Percentiles rank a stretch among this genome's conserved stretches.
Evolutionary conservation across 805 yeast species (phyloP).

Genomic region (Priceomyces fermenticarens): DNA sequence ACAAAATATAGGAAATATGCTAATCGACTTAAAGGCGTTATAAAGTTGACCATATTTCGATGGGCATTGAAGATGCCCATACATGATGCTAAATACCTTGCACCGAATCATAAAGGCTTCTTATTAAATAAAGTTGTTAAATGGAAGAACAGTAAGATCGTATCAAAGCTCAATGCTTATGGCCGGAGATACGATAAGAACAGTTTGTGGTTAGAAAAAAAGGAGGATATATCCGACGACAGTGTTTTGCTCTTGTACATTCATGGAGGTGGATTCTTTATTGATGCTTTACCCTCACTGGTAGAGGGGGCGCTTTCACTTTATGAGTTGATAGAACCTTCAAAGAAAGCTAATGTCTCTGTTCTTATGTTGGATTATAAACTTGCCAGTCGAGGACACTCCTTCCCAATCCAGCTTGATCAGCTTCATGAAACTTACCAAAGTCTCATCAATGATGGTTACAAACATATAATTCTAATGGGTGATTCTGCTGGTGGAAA

Average conservation of each 20-base stretch:
- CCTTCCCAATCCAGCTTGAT: constrained; percentile 30
- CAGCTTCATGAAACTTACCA: constrained; percentile 28
- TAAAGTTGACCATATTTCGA: constrained; percentile 13
- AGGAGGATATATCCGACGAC: constrained; percentile 16
- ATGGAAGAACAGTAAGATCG: constrained; percentile 1
- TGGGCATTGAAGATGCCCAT: constrained; percentile 13
- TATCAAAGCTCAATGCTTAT: constrained; percentile 21
- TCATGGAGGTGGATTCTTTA: constrained; percentile 32
- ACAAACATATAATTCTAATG: constrained; percentile 28
- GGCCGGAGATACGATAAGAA: constrained; percentile 30
- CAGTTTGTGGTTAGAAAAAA: constrained; percentile 33
- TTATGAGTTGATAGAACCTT: constrained; percentile 25
- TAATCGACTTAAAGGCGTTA: constrained; percentile 8
- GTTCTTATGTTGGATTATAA: constrained; percentile 30
- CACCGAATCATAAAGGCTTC: constrained; percentile 6
- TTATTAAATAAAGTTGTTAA: constrained; percentile 10
- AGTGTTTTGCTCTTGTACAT: constrained; percentile 32
- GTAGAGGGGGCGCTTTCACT: constrained; percentile 26
- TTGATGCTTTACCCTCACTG: constrained; percentile 15
- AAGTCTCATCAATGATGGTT: constrained; percentile 20
- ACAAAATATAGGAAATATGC: constrained; percentile 11
- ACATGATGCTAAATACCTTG: constrained; percentile 10
- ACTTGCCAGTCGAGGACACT: constrained; percentile 25
- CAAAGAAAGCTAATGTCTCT: constrained; percentile 14
- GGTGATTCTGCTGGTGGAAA: constrained; percentile 47